These are phyloP conservation scores for Warburgia ugandensis DNA, from an alignment of 164 flowering plant species.

Conservation along the genomic window DNA sequence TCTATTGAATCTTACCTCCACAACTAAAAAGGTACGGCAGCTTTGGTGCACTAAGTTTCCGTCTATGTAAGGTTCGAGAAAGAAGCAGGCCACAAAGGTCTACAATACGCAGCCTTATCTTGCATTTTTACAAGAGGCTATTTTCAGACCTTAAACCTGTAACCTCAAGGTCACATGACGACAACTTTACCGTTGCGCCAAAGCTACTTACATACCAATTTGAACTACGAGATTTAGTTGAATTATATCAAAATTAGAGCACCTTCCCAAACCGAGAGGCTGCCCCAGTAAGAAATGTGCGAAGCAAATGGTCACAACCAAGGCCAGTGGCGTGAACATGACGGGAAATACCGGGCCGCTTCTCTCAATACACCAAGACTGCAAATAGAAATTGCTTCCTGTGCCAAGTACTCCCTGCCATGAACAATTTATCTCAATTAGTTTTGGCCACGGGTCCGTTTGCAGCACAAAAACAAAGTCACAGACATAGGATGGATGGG, in stretches of 20 bases:
- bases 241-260: too few species aligned
- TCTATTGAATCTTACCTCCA: background rate
- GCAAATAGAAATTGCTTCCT: conserved; percentile 11
- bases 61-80: too few species aligned
- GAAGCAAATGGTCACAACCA: conserved; percentile 12
- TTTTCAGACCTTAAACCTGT: too few species aligned
- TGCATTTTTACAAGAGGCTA: too few species aligned
- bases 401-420: conserved; percentile 10
- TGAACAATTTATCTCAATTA: background rate
- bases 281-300: conserved; percentile 16
- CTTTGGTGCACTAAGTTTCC: background rate
- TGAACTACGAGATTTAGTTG: too few species aligned
- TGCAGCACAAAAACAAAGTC: background rate
- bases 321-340: conserved; percentile 17
- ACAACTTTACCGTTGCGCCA: too few species aligned
- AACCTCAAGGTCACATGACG: too few species aligned
- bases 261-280: conserved; percentile 20
- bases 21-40: background rate
- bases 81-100: too few species aligned
- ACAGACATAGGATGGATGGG: too few species aligned
- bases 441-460: background rate
- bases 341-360: conserved; percentile 21
- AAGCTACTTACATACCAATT: too few species aligned
- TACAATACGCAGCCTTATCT: too few species aligned
- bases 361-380: conserved; percentile 20